Evolutionary conservation across 2,329 filamentous ascomycete species (phyloP), one percentile per base, ranked within the genome.

Genomic region (Penicillium sumatraense): DNA sequence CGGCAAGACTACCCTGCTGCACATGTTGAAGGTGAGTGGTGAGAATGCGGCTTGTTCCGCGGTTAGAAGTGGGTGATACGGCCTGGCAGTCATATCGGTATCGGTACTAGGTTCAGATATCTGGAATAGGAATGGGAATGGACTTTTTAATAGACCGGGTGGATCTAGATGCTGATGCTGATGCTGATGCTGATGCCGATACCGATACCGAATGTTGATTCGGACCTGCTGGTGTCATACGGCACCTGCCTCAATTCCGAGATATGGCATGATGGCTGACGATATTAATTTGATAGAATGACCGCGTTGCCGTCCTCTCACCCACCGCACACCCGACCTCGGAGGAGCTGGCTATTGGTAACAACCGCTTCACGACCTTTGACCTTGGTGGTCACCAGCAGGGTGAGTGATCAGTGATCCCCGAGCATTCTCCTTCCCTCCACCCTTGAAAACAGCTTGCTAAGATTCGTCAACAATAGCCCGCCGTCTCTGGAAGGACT

Each of bases 351-450:
- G 89, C 90, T 61, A 96, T 96, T 74, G 92, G 92, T 74, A 95
- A 93, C 75, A 90, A 96, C 72, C 89, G 90, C 74, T 96, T 96
- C 80, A 96, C 91, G 63, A 96, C 92, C 51, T 96, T 96, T 75
- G 92, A 96, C 77, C 82, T 96, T 56, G 92, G 92, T 74, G 92
- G 92, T 78, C 92, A 96, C 81, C 90, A 95, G 79, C 93, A 97
- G 83, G 89, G 89, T 80, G 67, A 66, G 69, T 89, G 23, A 44
- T 41, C 20, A 11, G 21, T 13, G 10, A 3, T 14, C 20, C 23
- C 14, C 13, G 14, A 27, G 23, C 6, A 27, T 9, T 35, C 20
- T 13, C 21, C 44, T 44, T 20, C 33, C 14, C 11, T 24, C 31
- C 16, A 8, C 10, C 38, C 23, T 11, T 29, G 29, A 51, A 3